phyloP scores from a whole-genome alignment of 1,139 yeast species.

The Saccharomyces hybrid region DNA sequence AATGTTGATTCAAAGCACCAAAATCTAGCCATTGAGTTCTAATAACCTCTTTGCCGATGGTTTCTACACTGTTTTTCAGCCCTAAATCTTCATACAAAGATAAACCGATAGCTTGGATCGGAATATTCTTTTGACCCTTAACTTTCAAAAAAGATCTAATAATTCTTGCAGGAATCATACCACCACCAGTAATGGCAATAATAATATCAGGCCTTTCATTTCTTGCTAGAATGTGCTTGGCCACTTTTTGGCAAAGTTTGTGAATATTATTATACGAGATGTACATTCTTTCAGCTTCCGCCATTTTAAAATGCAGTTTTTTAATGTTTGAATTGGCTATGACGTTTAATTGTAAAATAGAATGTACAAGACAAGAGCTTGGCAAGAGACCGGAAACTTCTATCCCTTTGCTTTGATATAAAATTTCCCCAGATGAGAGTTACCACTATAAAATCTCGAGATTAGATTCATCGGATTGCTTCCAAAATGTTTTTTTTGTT shows the following conservation, averaged over 20 bases:
- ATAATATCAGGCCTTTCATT: constrained; percentile 69
- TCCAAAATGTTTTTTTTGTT: too few species aligned
- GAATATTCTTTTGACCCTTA: constrained; percentile 79
- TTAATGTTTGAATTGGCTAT: background rate
- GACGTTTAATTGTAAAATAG: too few species aligned
- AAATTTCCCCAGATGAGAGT: too few species aligned
- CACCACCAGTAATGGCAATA: constrained; percentile 90
- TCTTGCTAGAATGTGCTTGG: constrained; percentile 58
- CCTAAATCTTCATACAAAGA: constrained; percentile 81
- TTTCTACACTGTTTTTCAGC: constrained; percentile 50
- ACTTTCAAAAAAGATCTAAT: constrained; percentile 82
- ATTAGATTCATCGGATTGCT: too few species aligned
- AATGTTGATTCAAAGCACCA: constrained; percentile 44
- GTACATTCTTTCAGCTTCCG: constrained; percentile 47
- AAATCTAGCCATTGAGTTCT: constrained; percentile 97
- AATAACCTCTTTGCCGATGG: constrained; percentile 74
- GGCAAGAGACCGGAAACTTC: background rate
- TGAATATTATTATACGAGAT: constrained; percentile 89
- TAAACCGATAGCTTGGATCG: constrained; percentile 88
- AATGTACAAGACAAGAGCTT: background rate
- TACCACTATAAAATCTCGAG: too few species aligned
- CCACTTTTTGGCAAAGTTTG: constrained; percentile 83
- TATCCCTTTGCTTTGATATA: too few species aligned
- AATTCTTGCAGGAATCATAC: constrained; percentile 93
- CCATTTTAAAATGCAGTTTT: constrained; percentile 6